Evolutionary conservation across 768 basidiomycete genomes (phyloP), one percentile per base, ranked within the genome.

Genomic region (Hygrophorus pudorinus): DNA sequence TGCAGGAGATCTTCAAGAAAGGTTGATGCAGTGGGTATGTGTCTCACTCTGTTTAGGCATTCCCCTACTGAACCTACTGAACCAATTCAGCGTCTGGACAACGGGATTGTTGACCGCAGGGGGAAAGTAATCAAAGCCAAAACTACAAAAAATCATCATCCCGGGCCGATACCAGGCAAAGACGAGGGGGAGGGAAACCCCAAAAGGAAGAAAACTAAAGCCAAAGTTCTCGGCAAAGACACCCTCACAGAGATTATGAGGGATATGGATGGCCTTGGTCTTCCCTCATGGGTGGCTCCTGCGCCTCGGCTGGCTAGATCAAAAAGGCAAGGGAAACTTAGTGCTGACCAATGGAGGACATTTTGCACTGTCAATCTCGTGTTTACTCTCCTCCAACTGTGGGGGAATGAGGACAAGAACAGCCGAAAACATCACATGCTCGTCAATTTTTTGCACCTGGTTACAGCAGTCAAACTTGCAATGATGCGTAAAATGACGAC

Each of bases 301-400:
- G 56, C 59, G 2, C 63, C 63, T 11, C 18, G 30, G 6, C 55
- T 61, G 17, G 56, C 53, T 37, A 59, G 62, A 4, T 40, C 49
- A 4, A 36, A 42, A 11, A 59, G 57, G 3, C 13, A n/a, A 1
- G 61, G 66, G 5, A 56, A 47, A 1, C 40, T 66, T 12, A 68
- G 64, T 38, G 62, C 65, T 2, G 64, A 64, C 27, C 50, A 68
- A 48, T 68, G 64, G 64, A 41, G 51, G 5, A 49, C 54, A 0
- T 29, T 63, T 7, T 39, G 46, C 5, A 59, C 53, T 0, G 41
- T 63, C 14, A 59, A 62, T 36, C 42, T 68, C 3, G 62, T 61
- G 0, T 48, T 67, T 7, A 53, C 62, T 0, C 50, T 68, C 1
- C 47, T 62, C n/a, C 59, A 54, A 13, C 28, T 63, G 3, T 66